Conservation (phyloP, 139 green algal genomes). For the Zygnema cylindricum region DNA sequence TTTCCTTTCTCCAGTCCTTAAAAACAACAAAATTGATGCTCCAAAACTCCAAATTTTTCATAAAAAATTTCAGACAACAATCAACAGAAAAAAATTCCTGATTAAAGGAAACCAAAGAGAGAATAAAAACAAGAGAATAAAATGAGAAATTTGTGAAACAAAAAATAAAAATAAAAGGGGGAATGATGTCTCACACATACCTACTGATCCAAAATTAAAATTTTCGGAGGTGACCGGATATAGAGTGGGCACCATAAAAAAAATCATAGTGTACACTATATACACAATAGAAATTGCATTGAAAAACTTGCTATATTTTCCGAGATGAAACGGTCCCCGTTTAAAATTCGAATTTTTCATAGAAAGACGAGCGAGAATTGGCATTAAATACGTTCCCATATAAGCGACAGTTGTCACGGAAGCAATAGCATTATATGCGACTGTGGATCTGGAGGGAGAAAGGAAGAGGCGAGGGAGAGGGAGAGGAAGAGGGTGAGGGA, state of each 20-base stretch:
- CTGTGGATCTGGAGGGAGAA: slow-evolving; percentile 30
- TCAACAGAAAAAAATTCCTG: too few relatives aligned
- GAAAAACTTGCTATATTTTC: slow-evolving; percentile 17
- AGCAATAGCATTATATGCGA: slow-evolving; percentile 29
- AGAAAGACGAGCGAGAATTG: slow-evolving; percentile 24
- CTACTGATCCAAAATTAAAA: slow-evolving; percentile 36
- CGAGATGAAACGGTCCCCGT: slow-evolving; percentile 26
- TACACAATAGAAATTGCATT: neutral
- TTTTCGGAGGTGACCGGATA: slow-evolving; percentile 44
- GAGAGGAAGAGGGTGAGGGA: too few relatives aligned
- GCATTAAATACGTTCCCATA: slow-evolving; percentile 30
- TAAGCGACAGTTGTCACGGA: slow-evolving; percentile 16
- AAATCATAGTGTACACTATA: slow-evolving; percentile 34
- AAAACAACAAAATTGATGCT: too few relatives aligned
- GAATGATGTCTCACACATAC: slow-evolving; percentile 11
- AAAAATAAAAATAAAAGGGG: too few relatives aligned
- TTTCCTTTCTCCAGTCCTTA: too few relatives aligned
- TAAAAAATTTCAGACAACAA: too few relatives aligned
- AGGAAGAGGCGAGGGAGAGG: too few relatives aligned
- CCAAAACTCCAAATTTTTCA: too few relatives aligned
- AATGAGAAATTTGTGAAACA: too few relatives aligned
- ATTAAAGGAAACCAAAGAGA: too few relatives aligned
- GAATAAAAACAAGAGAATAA: too few relatives aligned
- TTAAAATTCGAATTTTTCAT: slow-evolving; percentile 21
- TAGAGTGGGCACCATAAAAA: slow-evolving; percentile 30